phyloP scores from a whole-genome alignment of 2,329 filamentous ascomycete species.

The Aspergillus persii region DNA sequence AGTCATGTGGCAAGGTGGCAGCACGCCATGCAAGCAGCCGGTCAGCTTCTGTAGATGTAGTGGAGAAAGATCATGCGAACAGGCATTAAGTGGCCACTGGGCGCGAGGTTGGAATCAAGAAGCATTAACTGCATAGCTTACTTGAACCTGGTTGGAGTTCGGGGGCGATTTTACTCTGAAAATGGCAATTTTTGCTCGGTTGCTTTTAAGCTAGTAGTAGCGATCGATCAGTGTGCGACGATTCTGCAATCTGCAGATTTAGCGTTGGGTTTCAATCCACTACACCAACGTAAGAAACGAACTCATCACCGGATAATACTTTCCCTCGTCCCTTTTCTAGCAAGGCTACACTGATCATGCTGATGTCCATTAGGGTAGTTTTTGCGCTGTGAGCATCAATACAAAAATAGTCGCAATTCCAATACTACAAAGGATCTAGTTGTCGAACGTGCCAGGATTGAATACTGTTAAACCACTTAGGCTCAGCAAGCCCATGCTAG shows the following conservation, averaged over 20 bases:
- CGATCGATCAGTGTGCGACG: too few species aligned
- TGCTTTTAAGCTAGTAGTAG: not conserved
- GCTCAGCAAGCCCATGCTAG: too few species aligned
- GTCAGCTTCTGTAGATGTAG: not conserved
- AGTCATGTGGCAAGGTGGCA: not conserved
- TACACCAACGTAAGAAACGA: too few species aligned
- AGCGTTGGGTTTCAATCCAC: not conserved
- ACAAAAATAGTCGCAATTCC: too few species aligned
- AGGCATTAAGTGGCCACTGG: not conserved
- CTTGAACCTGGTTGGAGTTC: not conserved
- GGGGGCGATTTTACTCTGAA: not conserved
- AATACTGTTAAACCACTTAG: too few species aligned
- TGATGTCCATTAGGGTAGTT: too few species aligned
- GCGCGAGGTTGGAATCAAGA: not conserved
- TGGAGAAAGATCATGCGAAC: not conserved
- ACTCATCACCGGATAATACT: too few species aligned
- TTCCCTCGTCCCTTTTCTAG: too few species aligned
- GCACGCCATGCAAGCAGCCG: not conserved
- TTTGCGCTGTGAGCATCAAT: too few species aligned
- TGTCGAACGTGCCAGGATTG: too few species aligned
- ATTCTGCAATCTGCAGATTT: not conserved
- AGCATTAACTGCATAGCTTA: not conserved
- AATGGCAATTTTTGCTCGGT: not conserved
- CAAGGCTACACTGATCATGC: too few species aligned
- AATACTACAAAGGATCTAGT: too few species aligned